Base-by-base conservation (phyloP, 257 asterid genomes). In the Capsicum rhomboideum region DNA sequence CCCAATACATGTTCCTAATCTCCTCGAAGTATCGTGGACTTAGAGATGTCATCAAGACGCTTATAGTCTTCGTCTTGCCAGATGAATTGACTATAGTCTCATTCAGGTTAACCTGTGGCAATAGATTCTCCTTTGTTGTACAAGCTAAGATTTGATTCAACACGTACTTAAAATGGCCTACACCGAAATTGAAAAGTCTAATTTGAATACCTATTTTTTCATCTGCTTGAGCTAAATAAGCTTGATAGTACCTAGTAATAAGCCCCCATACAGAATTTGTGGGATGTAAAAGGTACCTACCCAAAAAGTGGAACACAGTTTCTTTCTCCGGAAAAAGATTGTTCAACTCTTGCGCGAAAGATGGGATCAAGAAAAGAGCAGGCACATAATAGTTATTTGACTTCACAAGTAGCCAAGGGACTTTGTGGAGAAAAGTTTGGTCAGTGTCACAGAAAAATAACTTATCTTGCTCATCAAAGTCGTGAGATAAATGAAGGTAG, bases 261-360 rank as follows among this genome's bases (percentile, higher is more conserved):
- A 93, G 94, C 7, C 94, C 96, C 96, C 94, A 91, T 14, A 94
- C 95, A 0, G 89, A 28, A 77, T 94, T 94, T 6, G 98, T 89
- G 0, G 98, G 99, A 78, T 94, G 97, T 66, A 96, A 90, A 46
- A 94, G 90, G 68, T 93, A 96, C 81, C 91, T 87, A 7, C 99
- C 92, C 87, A 93, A 79, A 82, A 90, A 85, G 85, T 96, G 98
- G 86, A 96, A 94, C 7, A 96, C 94, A 1, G 88, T 83, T 82
- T 87, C 97, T 83, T 90, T 93, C 28, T 93, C 92, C 0, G 98
- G 97, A 66, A 94, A 96, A 23, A 96, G 92, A 40, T 84, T 59
- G 23, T 86, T 88, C 5, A 92, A 67, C 72, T 92, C 97, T 50
- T 86, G 90, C 84, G 90, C 88, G 21, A 92, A 96, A 12, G 94